Percentiles rank a stretch among this genome's conserved stretches.
Conservation (phyloP, 176 grass and related monocot genomes). For the Carex littledalei region DNA sequence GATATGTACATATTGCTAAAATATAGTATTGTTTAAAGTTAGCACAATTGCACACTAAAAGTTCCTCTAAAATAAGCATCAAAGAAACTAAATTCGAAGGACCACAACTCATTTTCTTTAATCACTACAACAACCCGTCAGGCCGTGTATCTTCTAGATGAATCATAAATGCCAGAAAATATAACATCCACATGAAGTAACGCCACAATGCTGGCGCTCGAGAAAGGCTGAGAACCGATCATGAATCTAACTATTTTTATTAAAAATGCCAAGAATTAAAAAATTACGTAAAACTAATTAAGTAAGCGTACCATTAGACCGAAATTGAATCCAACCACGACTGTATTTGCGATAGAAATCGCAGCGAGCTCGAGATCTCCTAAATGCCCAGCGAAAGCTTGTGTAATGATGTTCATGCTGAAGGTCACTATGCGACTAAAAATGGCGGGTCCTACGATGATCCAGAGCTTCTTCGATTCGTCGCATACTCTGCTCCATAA, state of each 20-base stretch:
- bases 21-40: not conserved
- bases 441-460: slow-evolving; percentile 84
- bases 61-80: not conserved
- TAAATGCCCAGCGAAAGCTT: slow-evolving; percentile 94
- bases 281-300: not conserved
- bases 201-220: not conserved
- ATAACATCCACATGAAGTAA: not conserved
- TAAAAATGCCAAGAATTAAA: not conserved
- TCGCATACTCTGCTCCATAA: slow-evolving; percentile 31
- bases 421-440: slow-evolving; percentile 80
- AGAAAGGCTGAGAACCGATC: not conserved
- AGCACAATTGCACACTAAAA: not conserved
- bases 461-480: slow-evolving; percentile 85
- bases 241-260: not conserved
- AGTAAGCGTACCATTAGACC: slow-evolving; percentile 57
- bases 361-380: slow-evolving; percentile 92
- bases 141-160: not conserved
- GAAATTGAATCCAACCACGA: slow-evolving; percentile 92
- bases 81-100: not conserved
- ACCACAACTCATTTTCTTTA: not conserved
- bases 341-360: slow-evolving; percentile 91
- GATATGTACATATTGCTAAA: not conserved
- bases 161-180: not conserved
- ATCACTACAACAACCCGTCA: not conserved
- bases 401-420: slow-evolving; percentile 96